These are phyloP conservation scores for Capsella rubella DNA, from an alignment of 441 rosid genomes.

Conservation along the genomic window DNA sequence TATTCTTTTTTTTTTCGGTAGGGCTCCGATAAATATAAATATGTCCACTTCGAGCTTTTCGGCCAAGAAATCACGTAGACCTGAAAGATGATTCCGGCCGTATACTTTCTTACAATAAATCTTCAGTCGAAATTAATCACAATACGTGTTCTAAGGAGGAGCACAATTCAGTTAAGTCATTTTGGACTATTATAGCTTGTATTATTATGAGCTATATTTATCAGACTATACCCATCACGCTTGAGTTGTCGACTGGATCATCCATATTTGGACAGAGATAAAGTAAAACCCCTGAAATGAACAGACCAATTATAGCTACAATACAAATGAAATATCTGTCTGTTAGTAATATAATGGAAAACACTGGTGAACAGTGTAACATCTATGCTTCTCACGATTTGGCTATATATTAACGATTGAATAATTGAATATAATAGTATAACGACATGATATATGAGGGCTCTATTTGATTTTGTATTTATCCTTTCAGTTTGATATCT, in stretches of 20 bases:
- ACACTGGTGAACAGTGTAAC: not conserved
- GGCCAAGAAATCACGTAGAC: not conserved
- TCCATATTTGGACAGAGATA: not conserved
- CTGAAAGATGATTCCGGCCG: not conserved
- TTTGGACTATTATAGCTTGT: not conserved
- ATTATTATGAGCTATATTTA: not conserved
- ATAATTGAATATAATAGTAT: not conserved
- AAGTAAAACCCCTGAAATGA: not conserved
- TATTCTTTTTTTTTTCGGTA: not conserved
- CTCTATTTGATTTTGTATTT: conserved; percentile 23
- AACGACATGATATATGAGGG: not conserved
- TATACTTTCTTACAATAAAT: no score
- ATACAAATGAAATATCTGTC: not conserved
- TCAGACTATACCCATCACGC: not conserved
- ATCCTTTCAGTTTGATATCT: conserved; percentile 24
- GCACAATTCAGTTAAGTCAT: not conserved
- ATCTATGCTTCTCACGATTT: not conserved
- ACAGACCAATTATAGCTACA: not conserved
- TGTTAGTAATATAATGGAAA: not conserved
- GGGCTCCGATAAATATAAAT: not conserved
- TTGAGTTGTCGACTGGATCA: not conserved
- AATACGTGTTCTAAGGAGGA: not conserved
- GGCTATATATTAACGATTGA: conserved; percentile 4
- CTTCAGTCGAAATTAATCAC: not conserved
- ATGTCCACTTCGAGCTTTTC: not conserved